Evolutionary conservation across 106 monocot genomes (phyloP).

Genomic region (Dactylorhiza incarnata): DNA sequence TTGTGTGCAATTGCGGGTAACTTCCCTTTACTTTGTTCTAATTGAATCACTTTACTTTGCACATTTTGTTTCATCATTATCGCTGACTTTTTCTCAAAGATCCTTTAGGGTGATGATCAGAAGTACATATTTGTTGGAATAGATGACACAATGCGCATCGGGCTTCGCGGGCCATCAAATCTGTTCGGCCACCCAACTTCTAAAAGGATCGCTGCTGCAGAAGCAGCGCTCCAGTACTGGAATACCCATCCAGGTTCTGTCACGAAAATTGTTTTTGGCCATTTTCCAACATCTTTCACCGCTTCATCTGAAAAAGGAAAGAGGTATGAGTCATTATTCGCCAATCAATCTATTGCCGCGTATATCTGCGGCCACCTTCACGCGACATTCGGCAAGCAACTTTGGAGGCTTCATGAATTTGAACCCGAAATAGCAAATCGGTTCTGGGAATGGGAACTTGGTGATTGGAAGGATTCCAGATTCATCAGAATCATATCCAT

Average conservation of each 20-base stretch:
- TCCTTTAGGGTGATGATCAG: constrained; percentile 55
- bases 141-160: constrained; percentile 68
- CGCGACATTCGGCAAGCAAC: constrained; percentile 47
- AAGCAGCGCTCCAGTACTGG: constrained; percentile 48
- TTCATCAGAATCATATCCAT: constrained; percentile 62
- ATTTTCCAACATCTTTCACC: constrained; percentile 76
- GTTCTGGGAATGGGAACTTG: constrained; percentile 93
- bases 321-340: constrained; percentile 48
- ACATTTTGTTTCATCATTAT: constrained; percentile 5
- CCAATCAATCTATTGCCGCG: constrained; percentile 47
- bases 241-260: constrained; percentile 13
- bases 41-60: too few species aligned
- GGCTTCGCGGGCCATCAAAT: constrained; percentile 73
- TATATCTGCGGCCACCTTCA: constrained; percentile 88
- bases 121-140: constrained; percentile 62
- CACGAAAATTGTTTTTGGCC: constrained; percentile 70
- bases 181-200: constrained; percentile 83
- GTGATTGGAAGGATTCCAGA: constrained; percentile 83
- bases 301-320: constrained; percentile 49
- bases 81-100: constrained; percentile 40
- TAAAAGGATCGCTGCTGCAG: constrained; percentile 32
- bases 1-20: too few species aligned
- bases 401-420: constrained; percentile 51
- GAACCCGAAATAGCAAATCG: constrained; percentile 5
- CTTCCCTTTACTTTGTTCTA: too few species aligned